Evolutionary conservation across 31 red algal genomes (phyloP).

Genomic region (Porphyra umbilicalis): DNA sequence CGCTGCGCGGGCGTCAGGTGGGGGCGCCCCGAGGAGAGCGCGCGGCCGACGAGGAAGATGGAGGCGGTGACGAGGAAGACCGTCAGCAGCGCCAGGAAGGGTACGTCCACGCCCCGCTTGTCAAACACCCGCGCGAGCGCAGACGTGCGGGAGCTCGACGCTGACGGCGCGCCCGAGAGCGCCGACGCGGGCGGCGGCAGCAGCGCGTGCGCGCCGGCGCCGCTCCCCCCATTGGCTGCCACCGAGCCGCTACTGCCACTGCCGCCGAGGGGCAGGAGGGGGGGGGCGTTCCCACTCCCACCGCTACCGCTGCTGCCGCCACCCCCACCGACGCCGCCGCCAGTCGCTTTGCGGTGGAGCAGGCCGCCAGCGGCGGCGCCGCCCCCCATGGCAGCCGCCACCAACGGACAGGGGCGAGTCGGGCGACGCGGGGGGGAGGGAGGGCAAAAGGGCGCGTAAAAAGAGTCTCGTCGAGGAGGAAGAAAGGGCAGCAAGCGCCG

Average conservation of each 20-base stretch:
- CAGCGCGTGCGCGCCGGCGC: not conserved
- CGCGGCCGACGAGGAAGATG: constrained; percentile 52
- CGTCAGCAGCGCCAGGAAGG: constrained; percentile 69
- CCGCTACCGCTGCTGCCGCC: not conserved
- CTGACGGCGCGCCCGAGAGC: not conserved
- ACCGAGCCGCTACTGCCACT: not conserved
- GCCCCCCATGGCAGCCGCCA: not conserved
- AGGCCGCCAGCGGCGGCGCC: not conserved
- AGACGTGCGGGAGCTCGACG: not conserved
- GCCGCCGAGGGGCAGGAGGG: too few species aligned
- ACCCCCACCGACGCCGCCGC: not conserved
- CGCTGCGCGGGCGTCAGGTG: constrained; percentile 42
- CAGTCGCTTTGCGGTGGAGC: not conserved
- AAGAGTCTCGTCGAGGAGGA: too few species aligned
- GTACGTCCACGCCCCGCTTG: constrained; percentile 37
- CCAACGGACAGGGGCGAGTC: too few species aligned
- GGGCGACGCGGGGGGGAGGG: not conserved
- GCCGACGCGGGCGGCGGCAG: not conserved
- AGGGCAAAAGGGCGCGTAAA: not conserved
- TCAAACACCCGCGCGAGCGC: not conserved
- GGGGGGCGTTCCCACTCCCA: too few species aligned
- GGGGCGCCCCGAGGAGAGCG: constrained; percentile 14
- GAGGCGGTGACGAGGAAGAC: constrained; percentile 56
- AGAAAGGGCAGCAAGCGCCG: not conserved
- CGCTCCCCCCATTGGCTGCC: not conserved